Conservation (phyloP, 805 yeast species). For the Wickerhamiella kazuoi region DNA sequence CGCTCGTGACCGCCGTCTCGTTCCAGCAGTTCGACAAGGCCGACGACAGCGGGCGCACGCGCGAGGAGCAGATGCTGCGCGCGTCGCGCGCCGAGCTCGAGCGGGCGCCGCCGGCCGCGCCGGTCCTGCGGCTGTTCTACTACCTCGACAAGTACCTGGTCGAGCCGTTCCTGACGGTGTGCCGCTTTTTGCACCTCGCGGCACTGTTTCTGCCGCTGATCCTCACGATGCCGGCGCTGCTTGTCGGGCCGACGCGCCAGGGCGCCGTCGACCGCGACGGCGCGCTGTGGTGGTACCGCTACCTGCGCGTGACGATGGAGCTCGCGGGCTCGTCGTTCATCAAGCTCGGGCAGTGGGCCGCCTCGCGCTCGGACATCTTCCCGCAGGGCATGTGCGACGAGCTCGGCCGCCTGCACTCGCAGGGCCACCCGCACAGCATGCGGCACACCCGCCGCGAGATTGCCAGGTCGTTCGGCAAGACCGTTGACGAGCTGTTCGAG, state of each 20-base stretch:
- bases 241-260: conserved; percentile 28
- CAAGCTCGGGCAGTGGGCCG: conserved; percentile 95
- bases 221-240: conserved; percentile 40
- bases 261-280: conserved; percentile 36
- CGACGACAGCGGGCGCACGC: conserved; percentile 9
- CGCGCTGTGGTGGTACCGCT: conserved; percentile 49
- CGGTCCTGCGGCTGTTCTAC: conserved; percentile 4
- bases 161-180: conserved; percentile 53
- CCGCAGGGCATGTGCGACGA: conserved; percentile 62
- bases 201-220: conserved; percentile 54
- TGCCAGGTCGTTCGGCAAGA: conserved; percentile 38
- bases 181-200: conserved; percentile 53
- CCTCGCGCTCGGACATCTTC: conserved; percentile 87
- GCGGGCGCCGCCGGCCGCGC: conserved; percentile 2
- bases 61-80: conserved; percentile 10
- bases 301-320: conserved; percentile 52
- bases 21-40: conserved; percentile 5
- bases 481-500: conserved; percentile 62
- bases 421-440: conserved; percentile 59
- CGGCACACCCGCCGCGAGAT: conserved; percentile 41
- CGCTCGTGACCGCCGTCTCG: background rate
- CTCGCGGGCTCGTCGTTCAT: conserved; percentile 74
- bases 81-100: conserved; percentile 6
- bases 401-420: conserved; percentile 61
- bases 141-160: conserved; percentile 24